A percentile compares a stretch with the other conserved stretches of the same genome.
These are phyloP conservation scores for Zygotorulaspora chibaensis DNA, from an alignment of 805 yeast species.

Conservation along the genomic window DNA sequence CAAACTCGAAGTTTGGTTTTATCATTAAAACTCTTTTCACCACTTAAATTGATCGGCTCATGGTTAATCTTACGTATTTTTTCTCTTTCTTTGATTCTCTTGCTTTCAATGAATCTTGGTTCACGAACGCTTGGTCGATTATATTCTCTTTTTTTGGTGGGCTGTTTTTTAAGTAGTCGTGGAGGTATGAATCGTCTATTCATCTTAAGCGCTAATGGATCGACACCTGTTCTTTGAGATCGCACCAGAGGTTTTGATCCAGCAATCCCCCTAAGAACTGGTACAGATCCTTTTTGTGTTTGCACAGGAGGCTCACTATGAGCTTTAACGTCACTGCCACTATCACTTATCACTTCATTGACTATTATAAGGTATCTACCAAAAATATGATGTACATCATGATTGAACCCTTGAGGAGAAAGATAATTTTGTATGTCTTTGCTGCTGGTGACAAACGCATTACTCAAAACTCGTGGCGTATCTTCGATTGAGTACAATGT, in stretches of 20 bases:
- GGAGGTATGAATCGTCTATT: constrained; percentile 33
- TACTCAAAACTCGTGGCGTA: constrained; percentile 19
- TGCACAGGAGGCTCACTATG: not conserved
- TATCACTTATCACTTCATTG: constrained; percentile 15
- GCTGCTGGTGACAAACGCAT: constrained; percentile 24
- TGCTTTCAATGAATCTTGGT: not conserved
- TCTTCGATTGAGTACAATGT: constrained; percentile 24
- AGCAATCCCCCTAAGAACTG: not conserved
- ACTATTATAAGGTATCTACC: constrained; percentile 26
- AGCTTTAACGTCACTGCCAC: constrained; percentile 5
- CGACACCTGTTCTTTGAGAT: not conserved
- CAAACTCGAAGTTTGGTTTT: no score
- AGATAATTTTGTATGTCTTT: constrained; percentile 20
- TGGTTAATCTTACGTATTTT: constrained; percentile 14
- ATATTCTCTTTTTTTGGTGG: not conserved
- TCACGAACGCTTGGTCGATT: not conserved
- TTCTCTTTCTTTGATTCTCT: not conserved
- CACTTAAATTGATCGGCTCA: constrained; percentile 10
- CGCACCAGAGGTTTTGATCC: not conserved
- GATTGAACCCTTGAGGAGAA: constrained; percentile 22
- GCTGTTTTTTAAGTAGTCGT: constrained; percentile 7
- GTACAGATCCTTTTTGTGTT: not conserved
- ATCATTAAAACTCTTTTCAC: no score
- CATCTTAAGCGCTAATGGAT: constrained; percentile 24
- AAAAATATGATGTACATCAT: constrained; percentile 28